A percentile compares a stretch with the other conserved stretches of the same genome.
Evolutionary conservation across 306 rosid species (phyloP).

Genomic region (Castanea mollissima): DNA sequence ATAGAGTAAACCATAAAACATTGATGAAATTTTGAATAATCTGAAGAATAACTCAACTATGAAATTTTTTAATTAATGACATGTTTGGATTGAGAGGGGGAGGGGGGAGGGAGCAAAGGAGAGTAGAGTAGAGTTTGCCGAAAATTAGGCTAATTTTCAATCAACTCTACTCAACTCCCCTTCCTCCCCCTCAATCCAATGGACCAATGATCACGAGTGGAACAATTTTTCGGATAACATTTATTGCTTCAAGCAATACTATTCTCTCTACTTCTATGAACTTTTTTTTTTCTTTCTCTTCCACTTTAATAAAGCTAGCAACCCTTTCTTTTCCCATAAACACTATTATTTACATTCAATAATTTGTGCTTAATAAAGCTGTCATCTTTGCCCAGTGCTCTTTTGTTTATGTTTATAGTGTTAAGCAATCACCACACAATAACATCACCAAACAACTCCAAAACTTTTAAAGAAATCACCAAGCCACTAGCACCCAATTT

Average conservation of each 20-base stretch:
- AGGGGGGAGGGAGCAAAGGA: no score
- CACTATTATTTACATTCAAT: constrained; percentile 31
- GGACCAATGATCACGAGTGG: constrained; percentile 84
- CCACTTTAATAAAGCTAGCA: constrained; percentile 78
- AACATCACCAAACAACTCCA: constrained; percentile 49
- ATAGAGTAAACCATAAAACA: constrained; percentile 26
- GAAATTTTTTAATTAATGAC: constrained; percentile 55
- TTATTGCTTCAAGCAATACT: constrained; percentile 61
- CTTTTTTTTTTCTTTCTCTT: constrained; percentile 62
- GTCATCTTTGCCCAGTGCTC: constrained; percentile 19
- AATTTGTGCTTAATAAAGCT: constrained; percentile 13
- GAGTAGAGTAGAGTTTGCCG: no score
- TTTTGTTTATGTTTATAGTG: constrained; percentile 27
- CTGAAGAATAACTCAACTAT: constrained; percentile 52
- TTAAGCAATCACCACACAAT: constrained; percentile 42
- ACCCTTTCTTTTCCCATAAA: constrained; percentile 29
- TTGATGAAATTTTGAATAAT: constrained; percentile 20
- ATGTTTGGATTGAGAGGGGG: no score
- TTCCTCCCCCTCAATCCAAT: no score
- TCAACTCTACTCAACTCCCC: no score
- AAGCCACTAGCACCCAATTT: constrained; percentile 80
- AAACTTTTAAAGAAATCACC: constrained; percentile 50
- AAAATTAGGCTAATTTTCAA: no score
- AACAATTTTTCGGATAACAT: constrained; percentile 79
- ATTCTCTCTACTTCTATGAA: constrained; percentile 65